These are phyloP conservation scores for Blastobotrys terrestris DNA, from an alignment of 805 yeast genomes.

Conservation along the genomic window DNA sequence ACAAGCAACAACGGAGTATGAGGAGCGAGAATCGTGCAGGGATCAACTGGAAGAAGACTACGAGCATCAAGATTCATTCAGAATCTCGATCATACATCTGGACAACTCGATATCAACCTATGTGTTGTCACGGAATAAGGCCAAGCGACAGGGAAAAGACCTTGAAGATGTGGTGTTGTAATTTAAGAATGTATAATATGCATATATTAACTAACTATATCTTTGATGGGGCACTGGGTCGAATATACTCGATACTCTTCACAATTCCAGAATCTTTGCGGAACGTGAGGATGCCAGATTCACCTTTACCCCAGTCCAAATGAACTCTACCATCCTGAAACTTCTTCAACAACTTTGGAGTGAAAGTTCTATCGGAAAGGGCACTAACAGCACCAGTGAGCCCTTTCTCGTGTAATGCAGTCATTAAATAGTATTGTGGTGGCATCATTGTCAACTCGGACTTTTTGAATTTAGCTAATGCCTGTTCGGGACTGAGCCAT, in stretches of 20 bases:
- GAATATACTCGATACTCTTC: not conserved
- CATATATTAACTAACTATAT: not conserved
- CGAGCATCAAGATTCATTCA: not conserved
- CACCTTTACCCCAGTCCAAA: slow-evolving; percentile 27
- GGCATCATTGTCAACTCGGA: slow-evolving; percentile 24
- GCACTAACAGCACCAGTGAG: slow-evolving; percentile 8
- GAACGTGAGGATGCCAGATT: slow-evolving; percentile 15
- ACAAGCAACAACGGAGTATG: not conserved
- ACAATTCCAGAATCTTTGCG: not conserved
- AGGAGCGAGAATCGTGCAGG: not conserved
- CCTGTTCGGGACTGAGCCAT: slow-evolving; percentile 26
- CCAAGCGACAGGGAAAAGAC: not conserved
- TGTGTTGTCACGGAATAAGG: not conserved
- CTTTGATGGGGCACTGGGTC: not conserved
- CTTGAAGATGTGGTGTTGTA: not conserved
- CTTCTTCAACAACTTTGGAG: slow-evolving; percentile 18
- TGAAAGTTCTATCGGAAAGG: slow-evolving; percentile 16
- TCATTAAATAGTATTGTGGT: slow-evolving; percentile 28
- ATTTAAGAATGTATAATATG: too few species aligned
- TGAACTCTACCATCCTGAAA: slow-evolving; percentile 16
- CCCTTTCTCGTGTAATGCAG: slow-evolving; percentile 13
- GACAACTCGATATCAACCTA: not conserved
- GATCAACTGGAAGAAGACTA: not conserved
- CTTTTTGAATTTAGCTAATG: slow-evolving; percentile 17
- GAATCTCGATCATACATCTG: not conserved